Evolutionary conservation across 208 protist species (phyloP), one percentile per base, ranked within the genome.

Genomic region (Perkinsela sp.): DNA sequence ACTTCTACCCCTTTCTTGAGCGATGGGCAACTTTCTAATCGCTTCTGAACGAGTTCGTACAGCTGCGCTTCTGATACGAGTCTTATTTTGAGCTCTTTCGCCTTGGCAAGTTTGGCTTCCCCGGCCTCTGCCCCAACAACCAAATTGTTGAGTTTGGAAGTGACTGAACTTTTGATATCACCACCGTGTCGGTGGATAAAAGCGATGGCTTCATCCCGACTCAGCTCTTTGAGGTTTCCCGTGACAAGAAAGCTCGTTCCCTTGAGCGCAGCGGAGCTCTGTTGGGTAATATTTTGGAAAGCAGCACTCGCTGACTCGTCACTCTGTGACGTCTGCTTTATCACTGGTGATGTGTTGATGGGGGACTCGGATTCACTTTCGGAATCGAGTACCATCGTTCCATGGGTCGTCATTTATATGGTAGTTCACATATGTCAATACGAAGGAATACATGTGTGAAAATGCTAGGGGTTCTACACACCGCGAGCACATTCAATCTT

Each of bases 201-300:
- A 22, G 71, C 68, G 1, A 71, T 68, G 1, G 48, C 6, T 31
- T 86, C 76, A 0, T 83, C 80, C 40, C 87, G 73, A 30, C 84
- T 77, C 2, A 90, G 71, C 1, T 76, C 76, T 22, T 92, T 86
- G 29, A 90, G 69, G 30, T 78, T 71, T 67, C 87, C 87, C 22
- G 83, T 93, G 28, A 92, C 66, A 0, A 85, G 57, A 69, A 91
- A 93, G 0, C 57, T 71, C 48, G 76, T 74, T 13, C 73, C 72
- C 1, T 65, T 48, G 0, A 92, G 71, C 40, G 40, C 40, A n/a
- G 40, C 6, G 22, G 40, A 70, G 83, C 89, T 67, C 6, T 6
- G 40, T 22, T 57, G 40, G 13, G 40, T n/a, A n/a, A 57, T 57
- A n/a, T 57, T 6, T 22, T 6, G 13, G 40, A 57, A 57, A 57